Evolutionary conservation across 192 early-diverging fungal species (phyloP).

Genomic region (Coemansia javaensis): DNA sequence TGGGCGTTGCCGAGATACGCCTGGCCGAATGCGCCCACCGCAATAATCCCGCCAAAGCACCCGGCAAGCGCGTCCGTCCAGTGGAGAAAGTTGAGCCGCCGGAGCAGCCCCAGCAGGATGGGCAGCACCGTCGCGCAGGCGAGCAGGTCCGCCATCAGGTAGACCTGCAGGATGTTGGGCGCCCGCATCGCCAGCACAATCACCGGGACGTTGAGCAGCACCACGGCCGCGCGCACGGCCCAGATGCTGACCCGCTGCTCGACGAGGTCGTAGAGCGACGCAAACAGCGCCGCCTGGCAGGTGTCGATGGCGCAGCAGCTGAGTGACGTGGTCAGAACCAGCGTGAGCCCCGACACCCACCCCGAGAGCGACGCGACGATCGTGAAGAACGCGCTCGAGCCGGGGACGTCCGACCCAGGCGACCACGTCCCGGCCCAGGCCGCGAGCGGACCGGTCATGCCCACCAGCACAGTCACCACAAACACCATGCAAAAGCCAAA

Average conservation of each 20-base stretch:
- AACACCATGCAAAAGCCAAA: constrained; percentile 56
- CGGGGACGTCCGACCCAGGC: constrained; percentile 39
- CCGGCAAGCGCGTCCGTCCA: constrained; percentile 51
- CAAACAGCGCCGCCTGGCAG: constrained; percentile 63
- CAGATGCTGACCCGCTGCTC: constrained; percentile 45
- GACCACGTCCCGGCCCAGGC: constrained; percentile 62
- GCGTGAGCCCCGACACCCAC: constrained; percentile 59
- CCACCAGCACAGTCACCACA: constrained; percentile 54
- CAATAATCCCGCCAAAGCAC: constrained; percentile 52
- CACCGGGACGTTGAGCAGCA: constrained; percentile 51
- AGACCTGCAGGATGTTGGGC: constrained; percentile 58
- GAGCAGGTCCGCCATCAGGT: constrained; percentile 59
- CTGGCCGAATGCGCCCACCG: constrained; percentile 52
- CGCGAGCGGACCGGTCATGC: constrained; percentile 60
- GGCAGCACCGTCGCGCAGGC: constrained; percentile 57
- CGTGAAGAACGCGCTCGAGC: constrained; percentile 64
- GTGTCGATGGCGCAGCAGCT: constrained; percentile 66
- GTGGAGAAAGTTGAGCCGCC: constrained; percentile 49
- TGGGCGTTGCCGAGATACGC: constrained; percentile 48
- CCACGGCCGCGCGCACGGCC: constrained; percentile 38
- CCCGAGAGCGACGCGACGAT: constrained; percentile 53
- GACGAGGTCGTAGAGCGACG: constrained; percentile 57
- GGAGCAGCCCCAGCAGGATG: constrained; percentile 52
- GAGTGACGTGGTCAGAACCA: constrained; percentile 58
- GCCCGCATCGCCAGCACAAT: constrained; percentile 55